Evolutionary conservation across 768 basidiomycete species (phyloP), one percentile per base, ranked within the genome.

Genomic region (Sistotremastrum niveocremeum): DNA sequence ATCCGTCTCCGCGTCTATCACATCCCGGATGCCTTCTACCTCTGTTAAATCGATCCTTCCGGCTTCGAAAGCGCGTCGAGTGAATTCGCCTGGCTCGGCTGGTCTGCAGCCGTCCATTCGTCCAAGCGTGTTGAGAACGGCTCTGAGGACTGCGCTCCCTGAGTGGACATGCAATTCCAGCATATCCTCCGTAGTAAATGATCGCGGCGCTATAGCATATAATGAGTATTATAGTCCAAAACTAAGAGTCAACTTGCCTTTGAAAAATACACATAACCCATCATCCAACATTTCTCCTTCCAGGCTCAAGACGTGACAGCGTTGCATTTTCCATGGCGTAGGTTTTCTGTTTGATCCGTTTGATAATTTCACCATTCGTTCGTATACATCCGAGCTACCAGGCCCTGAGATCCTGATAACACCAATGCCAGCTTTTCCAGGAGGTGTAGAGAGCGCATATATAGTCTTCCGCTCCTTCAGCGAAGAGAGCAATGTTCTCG

Each of bases 1-100:
- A 53, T 89, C 86, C 0, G 90, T 94, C 56, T 91, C 87, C 0
- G 88, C 87, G 45, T 91, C 80, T 38, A 94, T 81, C 33, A 94
- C 70, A 56, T 93, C 90, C 48, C 79, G 76, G 46, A 94, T 59
- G 4, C 87, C 90, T 57, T 94, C 90, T 1, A 87, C 88, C 62
- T 93, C 83, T 0, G 87, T 89, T 46, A 94, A 62, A 56, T 91
- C 89, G 45, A 94, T 65, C 38, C 86, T 71, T 0, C 90, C 90
- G 12, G 75, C 79, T 30, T 80, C 65, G 51, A 88, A 86, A 0
- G 89, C 88, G 39, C 84, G 79, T 30, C 81, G 72, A 9, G 90
- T 91, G 56, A 94, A 94, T 62, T 94, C 90, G 31, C 90, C 90
- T 2, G 81, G 76, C 55, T 82, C 80, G 2, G 90, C 90, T 5